Evolutionary conservation across 2,329 filamentous ascomycete species (phyloP).

Genomic region (Venturiaceae sp.): DNA sequence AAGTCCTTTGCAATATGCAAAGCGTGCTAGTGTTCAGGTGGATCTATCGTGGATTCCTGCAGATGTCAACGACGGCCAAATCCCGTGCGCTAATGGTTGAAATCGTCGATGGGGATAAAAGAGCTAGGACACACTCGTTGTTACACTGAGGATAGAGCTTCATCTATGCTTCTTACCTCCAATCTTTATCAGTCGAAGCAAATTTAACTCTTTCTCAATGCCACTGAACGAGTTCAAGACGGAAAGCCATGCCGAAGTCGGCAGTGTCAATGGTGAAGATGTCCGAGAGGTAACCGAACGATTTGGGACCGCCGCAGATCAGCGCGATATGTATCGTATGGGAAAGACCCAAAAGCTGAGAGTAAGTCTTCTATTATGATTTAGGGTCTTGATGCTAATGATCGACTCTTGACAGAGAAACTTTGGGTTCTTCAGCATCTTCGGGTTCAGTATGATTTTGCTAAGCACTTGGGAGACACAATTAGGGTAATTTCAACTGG

Average conservation of each 20-base stretch:
- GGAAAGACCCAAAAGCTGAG: constrained; percentile 10
- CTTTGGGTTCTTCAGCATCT: constrained; percentile 10
- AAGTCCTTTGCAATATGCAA: neutral
- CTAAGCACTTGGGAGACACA: constrained; percentile 10
- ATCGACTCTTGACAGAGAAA: constrained; percentile 6
- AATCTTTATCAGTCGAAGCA: neutral
- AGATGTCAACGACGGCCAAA: constrained; percentile 1
- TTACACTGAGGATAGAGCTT: neutral
- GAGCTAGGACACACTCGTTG: neutral
- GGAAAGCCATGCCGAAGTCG: neutral
- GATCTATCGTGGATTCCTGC: constrained; percentile 1
- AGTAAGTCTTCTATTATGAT: neutral
- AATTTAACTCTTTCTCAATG: neutral
- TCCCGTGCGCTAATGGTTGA: neutral
- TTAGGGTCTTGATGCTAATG: neutral
- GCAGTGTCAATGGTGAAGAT: neutral
- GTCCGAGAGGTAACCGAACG: neutral
- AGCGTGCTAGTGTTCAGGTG: neutral
- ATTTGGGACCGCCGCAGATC: constrained; percentile 6
- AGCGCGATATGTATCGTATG: constrained; percentile 10
- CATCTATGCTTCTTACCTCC: neutral
- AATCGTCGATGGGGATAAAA: neutral
- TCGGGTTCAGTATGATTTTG: constrained; percentile 11
- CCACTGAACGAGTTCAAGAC: constrained; percentile 3
- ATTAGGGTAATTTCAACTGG: constrained; percentile 5